Evolutionary conservation across 2,329 filamentous ascomycete species (phyloP), one percentile per base, ranked within the genome.

Genomic region (Colletotrichum graminicola): DNA sequence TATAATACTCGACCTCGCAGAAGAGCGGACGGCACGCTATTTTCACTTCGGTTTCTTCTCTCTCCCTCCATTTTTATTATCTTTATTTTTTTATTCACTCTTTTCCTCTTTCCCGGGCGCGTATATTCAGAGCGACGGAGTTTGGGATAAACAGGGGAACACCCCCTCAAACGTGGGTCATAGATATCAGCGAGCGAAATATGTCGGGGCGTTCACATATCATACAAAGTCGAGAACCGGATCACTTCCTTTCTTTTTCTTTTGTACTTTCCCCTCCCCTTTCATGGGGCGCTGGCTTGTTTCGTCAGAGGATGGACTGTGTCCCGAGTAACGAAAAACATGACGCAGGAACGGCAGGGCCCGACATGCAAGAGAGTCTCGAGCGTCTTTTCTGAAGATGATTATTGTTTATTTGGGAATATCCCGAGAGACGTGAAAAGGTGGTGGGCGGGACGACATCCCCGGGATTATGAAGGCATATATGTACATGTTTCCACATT

Each of bases 1-100:
- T 68, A 47, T 68, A 71, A 68, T 68, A 36, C 51, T 45, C 23
- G 47, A 26, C 29, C 18, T 12, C 57, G 14, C 14, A n/a, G 52
- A 47, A 54, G 26, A 52, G 47, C 60, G 60, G 60, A n/a, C 34
- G 16, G 36, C 45, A 36, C 66, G 52, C 14, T 57, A 68, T 63
- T 60, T 63, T 49, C 39, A 45, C 51, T 61, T 70, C 21, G 2
- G 2, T 45, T 71, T 52, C 45, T 23, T 43, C 61, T 32, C 18
- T 8, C 10, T 14, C 43, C 21, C 7, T n/a, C 18, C n/a, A 8
- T n/a, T n/a, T 45, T 21, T 43, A 1, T 43, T 43, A 3, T 16
- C 4, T 16, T 41, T 3, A 29, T 29, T 36, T 2, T 36, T 11
- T 36, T 8, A 8, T 39, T 21, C 14, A 16, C 14, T n/a, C 21